These are phyloP conservation scores for Linum tenue DNA, from an alignment of 345 rosid species.

Conservation along the genomic window DNA sequence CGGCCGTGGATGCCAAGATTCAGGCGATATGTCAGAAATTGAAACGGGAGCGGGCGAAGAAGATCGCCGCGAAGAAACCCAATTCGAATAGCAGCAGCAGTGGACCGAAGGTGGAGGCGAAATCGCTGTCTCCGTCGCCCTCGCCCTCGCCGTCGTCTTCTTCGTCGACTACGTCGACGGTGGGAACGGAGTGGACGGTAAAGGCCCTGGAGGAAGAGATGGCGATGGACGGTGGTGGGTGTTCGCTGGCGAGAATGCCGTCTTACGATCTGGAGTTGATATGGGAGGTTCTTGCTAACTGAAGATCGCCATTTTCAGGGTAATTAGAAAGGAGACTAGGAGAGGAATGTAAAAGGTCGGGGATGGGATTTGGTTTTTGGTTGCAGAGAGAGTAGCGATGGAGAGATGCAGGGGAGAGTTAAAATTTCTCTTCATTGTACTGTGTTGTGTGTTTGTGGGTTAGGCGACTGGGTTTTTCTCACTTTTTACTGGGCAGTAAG, in stretches of 20 bases:
- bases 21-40: conserved; percentile 80
- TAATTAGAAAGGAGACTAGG: background rate
- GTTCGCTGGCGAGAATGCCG: conserved; percentile 70
- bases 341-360: background rate
- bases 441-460: no score
- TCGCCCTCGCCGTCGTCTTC: conserved; percentile 24
- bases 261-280: conserved; percentile 84
- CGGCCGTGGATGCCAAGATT: conserved; percentile 73
- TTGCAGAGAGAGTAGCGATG: no score
- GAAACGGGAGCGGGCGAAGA: conserved; percentile 50
- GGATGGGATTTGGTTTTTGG: background rate
- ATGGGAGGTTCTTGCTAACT: conserved; percentile 89
- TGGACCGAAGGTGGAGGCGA: conserved; percentile 22
- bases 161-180: conserved; percentile 19
- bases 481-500: no score
- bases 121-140: conserved; percentile 19
- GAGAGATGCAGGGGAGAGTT: no score
- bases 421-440: no score
- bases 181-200: conserved; percentile 25
- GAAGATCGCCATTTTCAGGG: background rate
- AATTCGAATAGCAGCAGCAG: conserved; percentile 9
- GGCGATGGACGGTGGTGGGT: conserved; percentile 39
- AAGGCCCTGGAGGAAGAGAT: conserved; percentile 12
- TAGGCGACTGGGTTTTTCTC: no score
- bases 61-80: conserved; percentile 30